Evolutionary conservation across 2,329 filamentous ascomycete genomes (phyloP).

Genomic region (Fonsecaea nubica): DNA sequence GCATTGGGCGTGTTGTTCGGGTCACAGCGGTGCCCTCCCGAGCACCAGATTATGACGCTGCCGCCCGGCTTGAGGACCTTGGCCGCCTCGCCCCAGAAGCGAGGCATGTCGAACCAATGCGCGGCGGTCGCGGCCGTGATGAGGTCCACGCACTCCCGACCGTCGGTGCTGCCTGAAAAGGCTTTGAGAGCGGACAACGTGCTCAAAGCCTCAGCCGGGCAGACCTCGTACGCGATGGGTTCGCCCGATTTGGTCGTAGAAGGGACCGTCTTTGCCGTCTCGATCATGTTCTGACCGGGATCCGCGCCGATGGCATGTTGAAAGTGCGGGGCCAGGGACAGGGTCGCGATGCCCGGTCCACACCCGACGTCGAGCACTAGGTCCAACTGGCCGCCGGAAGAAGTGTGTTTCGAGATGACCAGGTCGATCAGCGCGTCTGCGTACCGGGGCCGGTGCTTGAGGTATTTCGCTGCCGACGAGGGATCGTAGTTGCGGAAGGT

Average conservation of each 20-base stretch:
- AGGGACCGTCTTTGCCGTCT: conserved; percentile 50
- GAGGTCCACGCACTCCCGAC: conserved; percentile 52
- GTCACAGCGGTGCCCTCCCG: conserved; percentile 41
- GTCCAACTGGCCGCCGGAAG: conserved; percentile 53
- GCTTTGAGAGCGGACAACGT: conserved; percentile 36
- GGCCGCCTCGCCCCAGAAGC: conserved; percentile 58
- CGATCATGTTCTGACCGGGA: conserved; percentile 61
- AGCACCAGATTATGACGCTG: conserved; percentile 61
- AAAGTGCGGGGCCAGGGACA: conserved; percentile 57
- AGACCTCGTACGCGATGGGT: conserved; percentile 52
- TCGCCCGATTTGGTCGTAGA: conserved; percentile 42
- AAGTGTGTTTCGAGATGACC: conserved; percentile 56
- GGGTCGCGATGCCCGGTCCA: conserved; percentile 60
- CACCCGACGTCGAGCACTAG: conserved; percentile 63
- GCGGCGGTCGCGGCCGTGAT: conserved; percentile 59
- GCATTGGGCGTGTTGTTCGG: conserved; percentile 50
- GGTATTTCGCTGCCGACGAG: conserved; percentile 55
- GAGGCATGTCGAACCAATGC: conserved; percentile 65
- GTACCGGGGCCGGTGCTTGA: conserved; percentile 53
- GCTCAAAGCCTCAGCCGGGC: conserved; percentile 55
- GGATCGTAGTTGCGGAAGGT: conserved; percentile 57
- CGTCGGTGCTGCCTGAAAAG: conserved; percentile 42
- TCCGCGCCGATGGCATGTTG: conserved; percentile 58
- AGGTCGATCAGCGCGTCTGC: conserved; percentile 54
- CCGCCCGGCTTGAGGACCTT: conserved; percentile 60